Percentiles rank a stretch among this genome's conserved stretches.
phyloP scores from a whole-genome alignment of 2,329 filamentous ascomycete genomes.

The Coniochaeta sp. region DNA sequence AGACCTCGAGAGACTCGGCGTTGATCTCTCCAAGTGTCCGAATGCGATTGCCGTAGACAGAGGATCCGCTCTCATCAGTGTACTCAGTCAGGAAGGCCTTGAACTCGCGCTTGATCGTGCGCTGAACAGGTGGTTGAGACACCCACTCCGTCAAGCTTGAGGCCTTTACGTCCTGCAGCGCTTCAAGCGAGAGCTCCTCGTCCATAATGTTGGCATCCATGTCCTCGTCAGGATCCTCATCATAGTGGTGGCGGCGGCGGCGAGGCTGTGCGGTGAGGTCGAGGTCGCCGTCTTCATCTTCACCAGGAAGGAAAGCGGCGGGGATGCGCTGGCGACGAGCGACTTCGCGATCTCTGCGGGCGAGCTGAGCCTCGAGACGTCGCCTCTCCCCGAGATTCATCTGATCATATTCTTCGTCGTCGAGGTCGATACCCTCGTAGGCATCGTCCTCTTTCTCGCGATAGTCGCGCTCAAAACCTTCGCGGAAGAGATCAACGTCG shows the following conservation, averaged over 20 bases:
- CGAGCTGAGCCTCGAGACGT: slow-evolving; percentile 64
- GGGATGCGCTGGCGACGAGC: slow-evolving; percentile 60
- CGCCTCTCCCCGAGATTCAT: slow-evolving; percentile 61
- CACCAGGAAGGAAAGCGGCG: slow-evolving; percentile 67
- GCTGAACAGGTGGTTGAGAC: slow-evolving; percentile 77
- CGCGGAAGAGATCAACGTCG: slow-evolving; percentile 69
- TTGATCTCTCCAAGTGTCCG: slow-evolving; percentile 95
- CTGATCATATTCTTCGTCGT: slow-evolving; percentile 70
- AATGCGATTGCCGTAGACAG: slow-evolving; percentile 91
- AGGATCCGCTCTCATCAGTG: slow-evolving; percentile 79
- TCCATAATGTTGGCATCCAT: slow-evolving; percentile 94
- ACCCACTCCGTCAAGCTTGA: slow-evolving; percentile 94
- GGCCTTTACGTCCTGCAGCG: slow-evolving; percentile 86
- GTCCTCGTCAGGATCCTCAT: slow-evolving; percentile 88
- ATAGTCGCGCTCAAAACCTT: slow-evolving; percentile 68
- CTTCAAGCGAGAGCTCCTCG: slow-evolving; percentile 87
- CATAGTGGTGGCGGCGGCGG: slow-evolving; percentile 80
- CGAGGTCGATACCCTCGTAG: slow-evolving; percentile 66
- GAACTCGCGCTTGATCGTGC: slow-evolving; percentile 93
- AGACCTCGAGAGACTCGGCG: slow-evolving; percentile 91
- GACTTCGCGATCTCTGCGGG: slow-evolving; percentile 66
- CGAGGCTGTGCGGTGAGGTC: slow-evolving; percentile 82
- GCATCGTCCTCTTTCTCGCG: slow-evolving; percentile 58
- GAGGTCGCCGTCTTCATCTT: slow-evolving; percentile 77
- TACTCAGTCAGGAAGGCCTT: slow-evolving; percentile 96